Percentiles rank a stretch among this genome's conserved stretches.
phyloP scores from a whole-genome alignment of 1,284 basidiomycete species.

The Cryptococcus jaspeensis region DNA sequence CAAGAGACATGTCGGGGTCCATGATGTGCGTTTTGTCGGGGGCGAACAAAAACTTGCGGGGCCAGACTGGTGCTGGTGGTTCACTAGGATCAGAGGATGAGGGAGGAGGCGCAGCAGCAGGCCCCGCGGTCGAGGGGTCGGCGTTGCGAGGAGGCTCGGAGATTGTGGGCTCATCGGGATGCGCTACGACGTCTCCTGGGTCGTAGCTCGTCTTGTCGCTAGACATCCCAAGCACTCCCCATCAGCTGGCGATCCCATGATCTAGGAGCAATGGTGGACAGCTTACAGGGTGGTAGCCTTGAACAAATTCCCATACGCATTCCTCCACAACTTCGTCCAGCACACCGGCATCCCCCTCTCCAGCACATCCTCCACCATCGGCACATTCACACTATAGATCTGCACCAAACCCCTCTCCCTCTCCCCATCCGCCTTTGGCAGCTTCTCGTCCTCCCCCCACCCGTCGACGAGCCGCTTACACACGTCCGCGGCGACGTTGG shows the following conservation, averaged over 20 bases:
- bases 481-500: conserved; percentile 65
- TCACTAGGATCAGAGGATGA: not conserved
- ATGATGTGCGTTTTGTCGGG: no score
- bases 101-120: conserved; percentile 1
- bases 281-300: conserved; percentile 39
- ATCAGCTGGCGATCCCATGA: no score
- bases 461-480: conserved; percentile 70
- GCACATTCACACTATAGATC: conserved; percentile 50
- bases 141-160: no score
- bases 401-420: conserved; percentile 31
- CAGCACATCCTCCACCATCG: conserved; percentile 42
- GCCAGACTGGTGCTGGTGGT: no score
- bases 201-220: conserved; percentile 17
- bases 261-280: not conserved
- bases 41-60: no score
- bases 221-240: no score
- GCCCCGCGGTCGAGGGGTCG: no score
- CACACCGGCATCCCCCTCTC: conserved; percentile 26
- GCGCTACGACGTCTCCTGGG: conserved; percentile 22
- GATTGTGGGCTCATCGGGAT: no score
- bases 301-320: conserved; percentile 49
- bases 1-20: no score
- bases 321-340: conserved; percentile 50
- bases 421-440: conserved; percentile 6
- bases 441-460: conserved; percentile 65